phyloP scores from a whole-genome alignment of 441 rosid genomes.

The Bruguiera hainesii region DNA sequence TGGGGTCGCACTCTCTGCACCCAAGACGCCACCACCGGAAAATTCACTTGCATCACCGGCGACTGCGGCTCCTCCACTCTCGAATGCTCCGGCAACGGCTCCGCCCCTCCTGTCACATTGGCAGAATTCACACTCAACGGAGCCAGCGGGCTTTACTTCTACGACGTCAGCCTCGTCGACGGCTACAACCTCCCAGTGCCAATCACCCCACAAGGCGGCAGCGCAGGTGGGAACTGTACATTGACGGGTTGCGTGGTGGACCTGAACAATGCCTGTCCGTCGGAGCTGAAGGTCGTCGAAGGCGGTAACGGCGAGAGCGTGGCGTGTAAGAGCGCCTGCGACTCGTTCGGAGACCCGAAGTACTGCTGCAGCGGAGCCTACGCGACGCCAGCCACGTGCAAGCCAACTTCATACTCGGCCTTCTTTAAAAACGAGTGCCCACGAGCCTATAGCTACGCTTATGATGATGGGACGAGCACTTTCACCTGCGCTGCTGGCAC shows the following conservation, averaged over 20 bases:
- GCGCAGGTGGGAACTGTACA: conserved; percentile 49
- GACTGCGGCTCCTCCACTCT: conserved; percentile 62
- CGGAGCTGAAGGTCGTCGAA: conserved; percentile 52
- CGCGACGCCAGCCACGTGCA: conserved; percentile 56
- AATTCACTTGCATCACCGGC: conserved; percentile 64
- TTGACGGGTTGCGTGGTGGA: conserved; percentile 59
- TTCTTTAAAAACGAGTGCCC: conserved; percentile 66
- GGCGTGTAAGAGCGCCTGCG: conserved; percentile 80
- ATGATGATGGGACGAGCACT: conserved; percentile 73
- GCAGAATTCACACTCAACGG: conserved; percentile 78
- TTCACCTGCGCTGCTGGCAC: conserved; percentile 67
- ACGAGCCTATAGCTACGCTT: conserved; percentile 79
- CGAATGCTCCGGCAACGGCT: conserved; percentile 65
- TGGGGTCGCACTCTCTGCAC: conserved; percentile 77
- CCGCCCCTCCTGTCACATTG: conserved; percentile 62
- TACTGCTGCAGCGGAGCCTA: conserved; percentile 66
- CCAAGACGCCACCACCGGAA: conserved; percentile 39
- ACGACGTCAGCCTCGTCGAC: conserved; percentile 79
- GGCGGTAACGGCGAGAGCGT: conserved; percentile 31
- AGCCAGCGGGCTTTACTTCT: conserved; percentile 55
- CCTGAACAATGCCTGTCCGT: conserved; percentile 58
- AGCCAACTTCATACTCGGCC: conserved; percentile 53
- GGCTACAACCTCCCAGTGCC: conserved; percentile 80
- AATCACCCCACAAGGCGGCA: conserved; percentile 68
- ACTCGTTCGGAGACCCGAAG: conserved; percentile 52